These are phyloP conservation scores for Lactarius vividus DNA, from an alignment of 768 basidiomycete genomes.

Conservation along the genomic window DNA sequence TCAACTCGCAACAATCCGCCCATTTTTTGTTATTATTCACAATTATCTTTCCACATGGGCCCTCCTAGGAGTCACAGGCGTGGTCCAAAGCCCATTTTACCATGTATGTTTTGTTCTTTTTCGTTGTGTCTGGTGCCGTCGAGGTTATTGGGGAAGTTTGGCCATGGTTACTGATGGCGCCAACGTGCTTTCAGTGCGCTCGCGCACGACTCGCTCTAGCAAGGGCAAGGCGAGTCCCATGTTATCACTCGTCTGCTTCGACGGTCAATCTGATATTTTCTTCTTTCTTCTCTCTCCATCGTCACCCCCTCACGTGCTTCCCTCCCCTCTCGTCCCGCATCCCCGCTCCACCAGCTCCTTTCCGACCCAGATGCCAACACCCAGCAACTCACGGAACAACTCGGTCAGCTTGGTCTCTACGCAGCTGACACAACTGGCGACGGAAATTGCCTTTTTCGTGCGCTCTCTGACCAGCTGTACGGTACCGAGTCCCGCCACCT, in stretches of 20 bases:
- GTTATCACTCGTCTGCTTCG: constrained; percentile 10
- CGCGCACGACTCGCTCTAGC: constrained; percentile 55
- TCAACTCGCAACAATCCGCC: constrained; percentile 17
- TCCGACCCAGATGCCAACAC: constrained; percentile 64
- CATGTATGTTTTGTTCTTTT: constrained; percentile 20
- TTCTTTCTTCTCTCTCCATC: constrained; percentile 6
- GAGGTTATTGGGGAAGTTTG: constrained; percentile 1
- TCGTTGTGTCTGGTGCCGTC: neutral
- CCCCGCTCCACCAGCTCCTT: constrained; percentile 35
- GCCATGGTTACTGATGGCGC: constrained; percentile 28
- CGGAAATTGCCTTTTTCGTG: constrained; percentile 93
- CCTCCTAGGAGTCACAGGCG: constrained; percentile 27
- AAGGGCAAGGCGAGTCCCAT: constrained; percentile 50
- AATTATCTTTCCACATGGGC: constrained; percentile 19
- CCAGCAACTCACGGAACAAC: constrained; percentile 65
- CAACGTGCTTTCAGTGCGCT: constrained; percentile 43
- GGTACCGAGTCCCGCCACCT: constrained; percentile 70
- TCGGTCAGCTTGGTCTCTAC: constrained; percentile 77
- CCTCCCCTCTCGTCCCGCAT: neutral
- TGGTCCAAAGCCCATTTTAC: constrained; percentile 22
- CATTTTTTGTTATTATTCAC: constrained; percentile 17
- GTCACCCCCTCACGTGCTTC: constrained; percentile 17
- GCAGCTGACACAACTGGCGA: constrained; percentile 85
- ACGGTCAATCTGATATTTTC: constrained; percentile 2
- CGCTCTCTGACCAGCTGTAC: constrained; percentile 82